Percentiles rank a stretch among this genome's conserved stretches.
These are phyloP conservation scores for Sporobolomyces pararoseus DNA, from an alignment of 768 basidiomycete species.

Conservation along the genomic window DNA sequence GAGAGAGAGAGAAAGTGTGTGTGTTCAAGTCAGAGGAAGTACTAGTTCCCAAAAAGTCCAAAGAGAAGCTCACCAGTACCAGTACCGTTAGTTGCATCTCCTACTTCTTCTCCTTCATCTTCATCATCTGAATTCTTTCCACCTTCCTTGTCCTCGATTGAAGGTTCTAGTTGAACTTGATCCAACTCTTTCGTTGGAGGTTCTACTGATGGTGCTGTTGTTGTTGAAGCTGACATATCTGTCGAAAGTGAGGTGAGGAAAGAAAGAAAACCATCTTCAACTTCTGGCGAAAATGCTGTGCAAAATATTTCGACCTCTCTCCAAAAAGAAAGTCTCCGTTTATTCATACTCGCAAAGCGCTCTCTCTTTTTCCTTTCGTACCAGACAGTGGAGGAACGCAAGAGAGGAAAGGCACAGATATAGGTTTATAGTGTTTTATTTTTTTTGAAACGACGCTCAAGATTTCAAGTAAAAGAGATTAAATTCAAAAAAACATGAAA, in stretches of 20 bases:
- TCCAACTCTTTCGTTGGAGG: not conserved
- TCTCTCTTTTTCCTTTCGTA: not conserved
- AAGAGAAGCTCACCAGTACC: conserved; percentile 10
- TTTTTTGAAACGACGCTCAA: not conserved
- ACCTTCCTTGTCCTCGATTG: not conserved
- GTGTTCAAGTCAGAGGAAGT: not conserved
- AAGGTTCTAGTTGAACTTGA: not conserved
- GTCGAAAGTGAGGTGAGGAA: not conserved
- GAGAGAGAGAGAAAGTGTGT: no score
- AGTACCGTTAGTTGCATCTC: conserved; percentile 40
- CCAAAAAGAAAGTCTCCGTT: no score
- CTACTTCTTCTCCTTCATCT: conserved; percentile 48
- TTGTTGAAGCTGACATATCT: not conserved
- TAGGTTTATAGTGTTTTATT: not conserved
- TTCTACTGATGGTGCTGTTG: not conserved
- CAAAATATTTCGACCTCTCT: no score
- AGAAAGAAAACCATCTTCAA: no score
- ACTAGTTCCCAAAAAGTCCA: not conserved
- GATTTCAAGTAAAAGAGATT: not conserved
- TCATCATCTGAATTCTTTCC: conserved; percentile 35
- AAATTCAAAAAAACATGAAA: not conserved
- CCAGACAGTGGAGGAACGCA: not conserved
- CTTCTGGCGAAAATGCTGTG: no score
- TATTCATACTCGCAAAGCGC: no score
- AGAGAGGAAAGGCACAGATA: not conserved